A percentile compares a stretch with the other conserved stretches of the same genome.
Evolutionary conservation across 192 early-diverging fungal genomes (phyloP).

Genomic region (Powellomyces hirtus): DNA sequence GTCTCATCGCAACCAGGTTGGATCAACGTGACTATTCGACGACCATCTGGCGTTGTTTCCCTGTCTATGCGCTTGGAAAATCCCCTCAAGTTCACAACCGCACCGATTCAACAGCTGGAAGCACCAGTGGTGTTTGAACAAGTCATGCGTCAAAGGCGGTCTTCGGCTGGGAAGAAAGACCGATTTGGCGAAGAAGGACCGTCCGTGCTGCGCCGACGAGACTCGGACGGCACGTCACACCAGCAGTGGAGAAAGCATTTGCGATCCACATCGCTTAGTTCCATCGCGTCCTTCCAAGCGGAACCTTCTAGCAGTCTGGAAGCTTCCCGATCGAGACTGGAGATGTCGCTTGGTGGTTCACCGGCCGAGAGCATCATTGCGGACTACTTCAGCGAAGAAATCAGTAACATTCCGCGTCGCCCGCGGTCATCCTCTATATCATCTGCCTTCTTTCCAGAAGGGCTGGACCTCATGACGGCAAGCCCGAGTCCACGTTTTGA

Average conservation of each 20-base stretch:
- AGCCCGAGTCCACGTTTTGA: neutral
- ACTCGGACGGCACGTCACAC: constrained; percentile 13
- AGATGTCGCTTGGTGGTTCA: constrained; percentile 2
- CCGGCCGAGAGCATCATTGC: constrained; percentile 9
- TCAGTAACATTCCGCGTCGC: neutral
- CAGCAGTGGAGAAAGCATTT: neutral
- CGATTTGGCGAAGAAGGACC: neutral
- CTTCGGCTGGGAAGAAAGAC: constrained; percentile 1
- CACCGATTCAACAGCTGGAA: neutral
- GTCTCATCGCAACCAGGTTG: constrained; percentile 65
- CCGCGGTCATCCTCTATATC: constrained; percentile 14
- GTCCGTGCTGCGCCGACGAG: neutral
- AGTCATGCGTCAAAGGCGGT: neutral
- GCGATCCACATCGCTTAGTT: constrained; percentile 9
- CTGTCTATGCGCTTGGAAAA: constrained; percentile 72
- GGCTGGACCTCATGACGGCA: constrained; percentile 1
- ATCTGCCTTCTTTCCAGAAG: constrained; percentile 3
- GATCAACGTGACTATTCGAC: constrained; percentile 79
- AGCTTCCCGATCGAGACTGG: neutral
- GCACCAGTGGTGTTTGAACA: constrained; percentile 24
- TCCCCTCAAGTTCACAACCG: constrained; percentile 36
- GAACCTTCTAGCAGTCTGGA: neutral
- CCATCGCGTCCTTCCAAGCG: constrained; percentile 4
- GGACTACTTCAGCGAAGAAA: constrained; percentile 7
- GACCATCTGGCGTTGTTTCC: constrained; percentile 74